Evolutionary conservation across 1,284 basidiomycete species (phyloP).

Genomic region (Erythrobasidium hasegawianum): DNA sequence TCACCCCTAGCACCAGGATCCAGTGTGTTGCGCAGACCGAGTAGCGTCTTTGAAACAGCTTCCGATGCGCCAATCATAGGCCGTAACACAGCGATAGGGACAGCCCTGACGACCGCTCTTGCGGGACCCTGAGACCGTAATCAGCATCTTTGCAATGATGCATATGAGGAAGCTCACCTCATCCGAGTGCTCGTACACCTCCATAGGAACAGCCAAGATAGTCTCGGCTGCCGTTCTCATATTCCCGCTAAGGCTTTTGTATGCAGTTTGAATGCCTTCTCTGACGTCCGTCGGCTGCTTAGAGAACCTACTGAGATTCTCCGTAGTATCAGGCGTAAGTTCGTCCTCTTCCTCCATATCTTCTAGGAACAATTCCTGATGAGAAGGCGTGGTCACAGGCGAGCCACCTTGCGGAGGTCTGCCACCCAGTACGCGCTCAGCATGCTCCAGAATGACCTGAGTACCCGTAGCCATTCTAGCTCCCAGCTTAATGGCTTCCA

Average conservation of each 20-base stretch:
- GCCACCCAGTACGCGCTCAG: constrained; percentile 84
- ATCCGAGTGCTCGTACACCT: constrained; percentile 88
- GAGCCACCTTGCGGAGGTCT: constrained; percentile 22
- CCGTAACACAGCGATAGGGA: constrained; percentile 91
- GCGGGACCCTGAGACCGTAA: constrained; percentile 66
- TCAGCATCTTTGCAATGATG: constrained; percentile 4
- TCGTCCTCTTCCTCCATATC: constrained; percentile 30
- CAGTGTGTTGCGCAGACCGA: constrained; percentile 76
- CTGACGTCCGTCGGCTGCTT: constrained; percentile 77
- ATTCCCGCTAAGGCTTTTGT: constrained; percentile 76
- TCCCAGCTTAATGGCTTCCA: constrained; percentile 93
- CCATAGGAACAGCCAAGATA: constrained; percentile 97
- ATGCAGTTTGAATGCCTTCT: constrained; percentile 86
- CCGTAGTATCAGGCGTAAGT: constrained; percentile 39
- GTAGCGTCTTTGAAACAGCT: constrained; percentile 88
- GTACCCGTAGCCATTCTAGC: constrained; percentile 92
- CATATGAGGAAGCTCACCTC: constrained; percentile 58
- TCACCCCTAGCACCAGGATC: constrained; percentile 42
- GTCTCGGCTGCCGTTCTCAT: constrained; percentile 92
- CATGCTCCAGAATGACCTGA: constrained; percentile 91
- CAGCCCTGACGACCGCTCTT: constrained; percentile 85
- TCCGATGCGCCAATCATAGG: constrained; percentile 96
- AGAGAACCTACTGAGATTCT: constrained; percentile 79
- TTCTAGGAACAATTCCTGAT: constrained; percentile 12
- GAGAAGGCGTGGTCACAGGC: background rate